Evolutionary conservation across 2,329 filamentous ascomycete genomes (phyloP), one percentile per base, ranked within the genome.

Genomic region (Penicillium frequentans): DNA sequence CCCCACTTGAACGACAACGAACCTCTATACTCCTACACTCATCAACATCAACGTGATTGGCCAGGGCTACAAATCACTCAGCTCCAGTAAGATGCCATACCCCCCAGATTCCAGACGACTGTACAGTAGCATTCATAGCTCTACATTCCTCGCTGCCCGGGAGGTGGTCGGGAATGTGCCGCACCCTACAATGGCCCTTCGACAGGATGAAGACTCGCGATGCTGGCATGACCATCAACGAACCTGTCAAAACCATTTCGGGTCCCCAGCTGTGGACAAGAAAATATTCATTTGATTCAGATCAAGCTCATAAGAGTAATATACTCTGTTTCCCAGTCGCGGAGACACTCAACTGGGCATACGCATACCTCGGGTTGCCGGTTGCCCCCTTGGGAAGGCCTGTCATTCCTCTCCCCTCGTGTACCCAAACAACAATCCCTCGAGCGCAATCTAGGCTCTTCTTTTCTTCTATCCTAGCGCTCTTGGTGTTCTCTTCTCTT

Each of bases 391-490:
- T 64, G 54, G 49, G 44, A 29, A 50, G 33, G 45, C 54, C 52
- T 56, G 54, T 58, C 64, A 67, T 67, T 67, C 64, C 62, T 43
- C 39, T 58, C 60, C 58, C 54, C 55, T 60, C 60, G 33, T 64
- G 60, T 48, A 47, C 39, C 55, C 44, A 66, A 66, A 67, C 63
- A 67, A 62, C 43, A 55, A 60, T 53, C 60, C 62, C 39, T 51
- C 63, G 52, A 58, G 57, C 26, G 33, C 59, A 60, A 60, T 67
- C 64, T 67, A 66, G 64, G 64, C 62, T 55, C 49, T 21, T 42
- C 39, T 42, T 42, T 59, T 60, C 58, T 65, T 65, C 64, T 64
- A 58, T 62, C 55, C 52, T 21, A 26, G 24, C 35, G 48, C 24
- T 57, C 48, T 54, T 46, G 56, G 37, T 58, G 31, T 58, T 57